Base-by-base conservation (phyloP, 2,329 filamentous ascomycete species). In the Lecanicillium sp. region DNA sequence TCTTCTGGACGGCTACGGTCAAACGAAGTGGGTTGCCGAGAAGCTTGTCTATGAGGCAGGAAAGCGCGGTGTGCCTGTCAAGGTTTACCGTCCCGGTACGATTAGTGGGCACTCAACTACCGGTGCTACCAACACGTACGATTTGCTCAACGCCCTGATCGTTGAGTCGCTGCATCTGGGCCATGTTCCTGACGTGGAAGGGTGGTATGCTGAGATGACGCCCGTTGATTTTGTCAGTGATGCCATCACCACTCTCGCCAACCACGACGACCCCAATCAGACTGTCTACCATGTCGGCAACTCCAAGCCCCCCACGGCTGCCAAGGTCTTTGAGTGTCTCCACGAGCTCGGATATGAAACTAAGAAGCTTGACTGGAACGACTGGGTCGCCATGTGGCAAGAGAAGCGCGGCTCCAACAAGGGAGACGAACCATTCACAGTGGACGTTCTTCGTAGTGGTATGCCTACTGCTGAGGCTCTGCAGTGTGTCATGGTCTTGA, bases 141-240 rank as follows among this genome's bases (percentile, higher is more conserved):
- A 91, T 72, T 67, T 91, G 17, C 69, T 91, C 38, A 87, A 84
- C 44, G 86, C 87, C 0, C 63, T 91, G 48, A 75, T 90, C 21
- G 83, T 90, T 2, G 87, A 90, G 61, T 90, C 86, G 0, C 73
- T 90, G 30, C 81, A 85, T 44, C 72, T 90, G 3, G 86, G 86
- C 5, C 77, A 78, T 55, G 78, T 78, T 1, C 86, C 87, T 0
- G 75, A 86, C 45, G 81, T 90, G 4, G 74, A 84, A 42, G 81
- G 81, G 35, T 91, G 87, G 87, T 79, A 83, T 42, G 78, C 85
- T 1, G 87, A 91, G 67, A 90, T 90, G 86, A 90, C 87, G 0
- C 86, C 87, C 0, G 87, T 89, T 12, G 86, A 91, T 64, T 90
- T 87, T 58, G 85, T 90, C 50, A 86, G 82, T 66, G 81, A 81